Conservation (phyloP, 768 basidiomycete genomes). For the Podaxis sp. region DNA sequence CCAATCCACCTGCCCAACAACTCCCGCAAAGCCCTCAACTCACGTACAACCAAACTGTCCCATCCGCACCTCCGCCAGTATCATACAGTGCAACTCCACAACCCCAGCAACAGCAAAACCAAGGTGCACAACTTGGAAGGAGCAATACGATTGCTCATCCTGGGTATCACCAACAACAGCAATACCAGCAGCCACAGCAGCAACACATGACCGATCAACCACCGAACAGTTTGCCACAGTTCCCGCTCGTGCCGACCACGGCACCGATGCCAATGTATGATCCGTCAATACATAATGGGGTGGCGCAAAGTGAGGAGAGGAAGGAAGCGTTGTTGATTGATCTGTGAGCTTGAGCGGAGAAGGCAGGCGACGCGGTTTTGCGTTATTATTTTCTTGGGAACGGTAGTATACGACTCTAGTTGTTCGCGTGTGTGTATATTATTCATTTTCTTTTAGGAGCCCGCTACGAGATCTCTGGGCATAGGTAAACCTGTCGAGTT, state of each 20-base stretch:
- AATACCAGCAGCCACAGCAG: conserved; percentile 25
- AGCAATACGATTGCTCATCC: conserved; percentile 32
- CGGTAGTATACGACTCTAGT: no score
- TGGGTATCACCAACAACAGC: conserved; percentile 22
- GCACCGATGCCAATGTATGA: conserved; percentile 61
- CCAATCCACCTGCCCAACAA: conserved; percentile 9
- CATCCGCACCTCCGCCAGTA: conserved; percentile 20
- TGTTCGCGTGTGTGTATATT: no score
- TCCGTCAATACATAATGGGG: conserved; percentile 40
- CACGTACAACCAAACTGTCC: conserved; percentile 14
- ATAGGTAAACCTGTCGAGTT: no score
- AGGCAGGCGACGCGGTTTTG: not conserved
- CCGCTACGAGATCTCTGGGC: no score
- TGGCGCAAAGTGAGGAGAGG: conserved; percentile 59
- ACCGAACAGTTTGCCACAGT: conserved; percentile 44
- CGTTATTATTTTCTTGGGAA: no score
- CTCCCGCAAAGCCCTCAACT: conserved; percentile 8
- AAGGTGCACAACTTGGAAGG: conserved; percentile 22
- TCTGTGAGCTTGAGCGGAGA: conserved; percentile 14
- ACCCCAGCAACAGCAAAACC: conserved; percentile 20
- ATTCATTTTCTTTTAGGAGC: no score
- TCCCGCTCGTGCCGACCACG: conserved; percentile 62
- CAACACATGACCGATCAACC: conserved; percentile 11
- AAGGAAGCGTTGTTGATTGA: conserved; percentile 60
- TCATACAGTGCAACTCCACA: conserved; percentile 17